Evolutionary conservation across 352 stramenopile genomes (phyloP).

Genomic region (Aphanomyces euteiches): DNA sequence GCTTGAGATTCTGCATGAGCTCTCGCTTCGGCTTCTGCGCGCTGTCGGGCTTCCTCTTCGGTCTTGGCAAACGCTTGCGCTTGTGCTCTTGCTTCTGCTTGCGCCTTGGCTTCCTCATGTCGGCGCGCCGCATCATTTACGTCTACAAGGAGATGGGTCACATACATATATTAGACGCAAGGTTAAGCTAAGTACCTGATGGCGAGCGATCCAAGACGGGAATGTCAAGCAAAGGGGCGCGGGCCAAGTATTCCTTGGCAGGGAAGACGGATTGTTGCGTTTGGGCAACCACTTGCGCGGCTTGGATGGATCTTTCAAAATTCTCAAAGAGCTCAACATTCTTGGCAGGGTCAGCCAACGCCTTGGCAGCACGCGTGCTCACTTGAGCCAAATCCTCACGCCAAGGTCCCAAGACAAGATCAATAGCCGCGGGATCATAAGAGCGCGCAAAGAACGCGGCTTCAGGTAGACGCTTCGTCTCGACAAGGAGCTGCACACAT

Average conservation of each 20-base stretch:
- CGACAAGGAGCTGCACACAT: constrained; percentile 94
- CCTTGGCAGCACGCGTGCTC: constrained; percentile 90
- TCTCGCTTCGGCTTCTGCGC: constrained; percentile 31
- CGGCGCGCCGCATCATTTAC: too few relatives aligned
- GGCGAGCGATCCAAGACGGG: constrained; percentile 28
- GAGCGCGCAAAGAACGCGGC: constrained; percentile 98
- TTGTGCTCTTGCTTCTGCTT: constrained; percentile 31
- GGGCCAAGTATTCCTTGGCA: constrained; percentile 74
- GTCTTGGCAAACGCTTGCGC: constrained; percentile 20
- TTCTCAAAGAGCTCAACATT: constrained; percentile 96
- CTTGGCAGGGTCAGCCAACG: constrained; percentile 88
- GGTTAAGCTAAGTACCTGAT: constrained; percentile 53
- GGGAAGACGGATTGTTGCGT: constrained; percentile 54
- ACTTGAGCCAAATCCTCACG: constrained; percentile 87
- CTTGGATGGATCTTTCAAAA: constrained; percentile 90
- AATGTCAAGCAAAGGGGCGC: constrained; percentile 56
- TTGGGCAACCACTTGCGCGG: constrained; percentile 90
- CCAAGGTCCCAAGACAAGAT: constrained; percentile 95
- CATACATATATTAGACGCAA: constrained; percentile 30
- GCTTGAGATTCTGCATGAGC: constrained; percentile 32
- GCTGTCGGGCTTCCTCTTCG: constrained; percentile 34
- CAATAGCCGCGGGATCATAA: constrained; percentile 95
- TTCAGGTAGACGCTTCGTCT: constrained; percentile 94
- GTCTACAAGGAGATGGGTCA: constrained; percentile 1
- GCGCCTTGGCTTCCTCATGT: constrained; percentile 3